Conservation (phyloP, 495 filamentous ascomycete species). For the Endocarpon pusillum region DNA sequence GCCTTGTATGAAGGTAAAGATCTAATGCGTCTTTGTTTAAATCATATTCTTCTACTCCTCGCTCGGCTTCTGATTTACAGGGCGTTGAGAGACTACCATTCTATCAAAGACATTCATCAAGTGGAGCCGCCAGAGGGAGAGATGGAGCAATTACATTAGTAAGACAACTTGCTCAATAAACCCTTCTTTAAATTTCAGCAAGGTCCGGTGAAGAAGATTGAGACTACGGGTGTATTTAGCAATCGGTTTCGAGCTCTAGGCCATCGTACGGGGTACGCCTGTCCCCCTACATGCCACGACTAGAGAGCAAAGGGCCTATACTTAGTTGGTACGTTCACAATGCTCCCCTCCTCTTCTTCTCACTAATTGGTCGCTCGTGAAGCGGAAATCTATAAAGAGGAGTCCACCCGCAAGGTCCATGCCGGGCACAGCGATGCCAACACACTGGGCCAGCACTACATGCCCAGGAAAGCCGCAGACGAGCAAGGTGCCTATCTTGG, state of each 20-base stretch:
- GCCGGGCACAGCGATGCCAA: conserved; percentile 6
- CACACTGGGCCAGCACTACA: conserved; percentile 10
- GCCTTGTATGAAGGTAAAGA: conserved; percentile 3
- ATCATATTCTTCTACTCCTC: conserved; percentile 1
- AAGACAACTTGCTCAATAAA: not conserved
- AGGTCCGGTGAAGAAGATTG: not conserved
- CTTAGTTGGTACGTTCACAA: conserved; percentile 9
- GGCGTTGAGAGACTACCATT: conserved; percentile 6
- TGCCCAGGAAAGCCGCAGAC: conserved; percentile 9
- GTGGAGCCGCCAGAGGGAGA: conserved; percentile 4
- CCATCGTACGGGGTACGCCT: conserved; percentile 5
- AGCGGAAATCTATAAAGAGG: too few relatives aligned
- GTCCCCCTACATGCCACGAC: conserved; percentile 8
- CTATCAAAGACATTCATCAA: conserved; percentile 8
- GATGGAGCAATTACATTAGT: conserved; percentile 5
- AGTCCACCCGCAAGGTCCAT: conserved; percentile 10
- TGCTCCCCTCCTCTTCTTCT: not conserved
- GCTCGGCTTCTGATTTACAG: not conserved
- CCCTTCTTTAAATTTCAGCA: not conserved
- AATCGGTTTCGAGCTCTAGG: not conserved
- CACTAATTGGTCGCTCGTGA: too few relatives aligned
- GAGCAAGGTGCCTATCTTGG: conserved; percentile 8
- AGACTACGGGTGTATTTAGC: not conserved
- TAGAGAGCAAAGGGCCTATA: conserved; percentile 10
- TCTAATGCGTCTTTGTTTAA: conserved; percentile 5